These are phyloP conservation scores for Aspergillus chevalieri DNA, from an alignment of 2,329 filamentous ascomycete species.

Conservation along the genomic window DNA sequence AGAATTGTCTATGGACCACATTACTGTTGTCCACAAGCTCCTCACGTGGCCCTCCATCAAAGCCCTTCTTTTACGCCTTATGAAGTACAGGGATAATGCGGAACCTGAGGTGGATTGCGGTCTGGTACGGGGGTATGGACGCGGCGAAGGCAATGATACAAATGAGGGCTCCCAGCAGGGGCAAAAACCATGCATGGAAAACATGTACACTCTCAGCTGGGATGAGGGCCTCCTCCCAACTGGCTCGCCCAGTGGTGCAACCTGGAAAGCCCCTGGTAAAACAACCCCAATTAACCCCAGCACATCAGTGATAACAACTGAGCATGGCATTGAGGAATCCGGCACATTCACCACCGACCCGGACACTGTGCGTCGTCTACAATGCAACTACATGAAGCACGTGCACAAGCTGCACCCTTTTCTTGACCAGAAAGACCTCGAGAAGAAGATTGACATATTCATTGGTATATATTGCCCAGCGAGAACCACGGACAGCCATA, in stretches of 20 bases:
- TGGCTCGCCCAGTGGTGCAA: conserved; percentile 34
- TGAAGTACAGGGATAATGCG: too few relatives aligned
- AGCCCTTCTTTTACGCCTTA: conserved; percentile 58
- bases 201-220: too few relatives aligned
- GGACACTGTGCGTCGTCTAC: conserved; percentile 45
- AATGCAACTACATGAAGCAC: conserved; percentile 52
- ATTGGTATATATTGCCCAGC: conserved; percentile 43
- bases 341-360: conserved; percentile 51
- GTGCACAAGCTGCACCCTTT: conserved; percentile 62
- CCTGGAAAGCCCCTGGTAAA: conserved; percentile 43
- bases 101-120: conserved; percentile 69
- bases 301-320: conserved; percentile 18
- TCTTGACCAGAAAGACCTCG: conserved; percentile 50
- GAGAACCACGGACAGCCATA: too few relatives aligned
- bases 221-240: conserved; percentile 11
- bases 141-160: conserved; percentile 65
- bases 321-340: conserved; percentile 46
- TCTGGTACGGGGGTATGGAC: conserved; percentile 66
- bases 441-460: conserved; percentile 48
- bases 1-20: conserved; percentile 71
- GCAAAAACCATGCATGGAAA: conserved; percentile 20
- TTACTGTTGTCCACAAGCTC: conserved; percentile 78
- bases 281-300: conserved; percentile 18
- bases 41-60: conserved; percentile 66
- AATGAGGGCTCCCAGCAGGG: conserved; percentile 43